Conservation (phyloP, 805 yeast genomes). For the Debaryomyces hansenii region DNA sequence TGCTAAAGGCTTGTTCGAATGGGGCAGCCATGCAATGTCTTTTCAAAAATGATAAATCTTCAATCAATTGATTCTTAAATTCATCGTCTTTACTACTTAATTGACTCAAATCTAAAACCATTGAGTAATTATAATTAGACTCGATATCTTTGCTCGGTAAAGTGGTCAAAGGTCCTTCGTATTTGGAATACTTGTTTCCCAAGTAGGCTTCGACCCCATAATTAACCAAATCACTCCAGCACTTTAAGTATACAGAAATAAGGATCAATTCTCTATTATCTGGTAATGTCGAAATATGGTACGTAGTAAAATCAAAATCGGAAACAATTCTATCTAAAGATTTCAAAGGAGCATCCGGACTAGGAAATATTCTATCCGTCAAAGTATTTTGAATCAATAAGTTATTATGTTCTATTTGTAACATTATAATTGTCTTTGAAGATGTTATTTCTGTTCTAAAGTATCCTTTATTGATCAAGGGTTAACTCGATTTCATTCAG, state of each 20-base stretch:
- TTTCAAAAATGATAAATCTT: constrained; percentile 71
- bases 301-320: constrained; percentile 95
- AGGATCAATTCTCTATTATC: constrained; percentile 65
- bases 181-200: constrained; percentile 47
- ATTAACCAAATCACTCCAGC: constrained; percentile 69
- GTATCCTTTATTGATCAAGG: neutral
- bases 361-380: constrained; percentile 60
- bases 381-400: constrained; percentile 79
- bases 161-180: constrained; percentile 29
- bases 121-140: constrained; percentile 77
- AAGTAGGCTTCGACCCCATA: constrained; percentile 65
- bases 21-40: constrained; percentile 92
- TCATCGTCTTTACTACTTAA: constrained; percentile 42
- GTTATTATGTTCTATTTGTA: constrained; percentile 83
- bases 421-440: constrained; percentile 46
- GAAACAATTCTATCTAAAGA: constrained; percentile 83
- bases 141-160: constrained; percentile 49
- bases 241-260: constrained; percentile 70
- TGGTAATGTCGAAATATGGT: constrained; percentile 82
- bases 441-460: neutral
- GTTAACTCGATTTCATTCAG: neutral
- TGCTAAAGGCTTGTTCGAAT: constrained; percentile 78
- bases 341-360: constrained; percentile 39
- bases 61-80: constrained; percentile 51
- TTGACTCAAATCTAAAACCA: constrained; percentile 60